A percentile compares a stretch with the other conserved stretches of the same genome.
Conservation (phyloP, 129 eudicot genomes). For the Chrysanthemum makinoi region DNA sequence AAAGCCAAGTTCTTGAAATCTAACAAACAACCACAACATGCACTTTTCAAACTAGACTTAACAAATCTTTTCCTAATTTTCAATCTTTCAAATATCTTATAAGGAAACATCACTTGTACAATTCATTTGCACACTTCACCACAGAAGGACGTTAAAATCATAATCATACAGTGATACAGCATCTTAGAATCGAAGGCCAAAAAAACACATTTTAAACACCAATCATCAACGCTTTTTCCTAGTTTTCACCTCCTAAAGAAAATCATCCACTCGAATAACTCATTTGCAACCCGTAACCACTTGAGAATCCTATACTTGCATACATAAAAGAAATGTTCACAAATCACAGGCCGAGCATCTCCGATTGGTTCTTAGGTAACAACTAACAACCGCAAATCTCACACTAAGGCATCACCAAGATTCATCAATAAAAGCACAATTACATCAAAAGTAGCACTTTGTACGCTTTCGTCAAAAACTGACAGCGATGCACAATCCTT, state of each 20-base stretch:
- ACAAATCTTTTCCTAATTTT: neutral
- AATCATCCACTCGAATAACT: neutral
- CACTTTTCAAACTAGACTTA: neutral
- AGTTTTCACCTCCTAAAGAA: neutral
- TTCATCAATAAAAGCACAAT: neutral
- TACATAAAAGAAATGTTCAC: neutral
- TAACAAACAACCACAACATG: neutral
- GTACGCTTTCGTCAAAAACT: neutral
- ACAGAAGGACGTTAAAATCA: neutral
- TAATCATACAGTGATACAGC: too few species aligned
- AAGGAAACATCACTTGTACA: neutral
- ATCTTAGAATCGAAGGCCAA: neutral
- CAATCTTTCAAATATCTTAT: neutral
- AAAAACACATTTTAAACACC: neutral
- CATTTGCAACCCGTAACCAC: slow-evolving; percentile 2
- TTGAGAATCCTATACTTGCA: neutral
- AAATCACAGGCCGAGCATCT: neutral
- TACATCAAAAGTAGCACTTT: neutral
- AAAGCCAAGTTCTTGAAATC: slow-evolving; percentile 4
- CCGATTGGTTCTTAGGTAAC: neutral
- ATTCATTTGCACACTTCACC: too few species aligned
- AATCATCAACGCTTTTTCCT: neutral
- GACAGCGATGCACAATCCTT: neutral
- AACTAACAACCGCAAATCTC: neutral
- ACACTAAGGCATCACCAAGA: neutral